Evolutionary conservation across 495 filamentous ascomycete species (phyloP), one percentile per base, ranked within the genome.

Genomic region (Neurospora sp.): DNA sequence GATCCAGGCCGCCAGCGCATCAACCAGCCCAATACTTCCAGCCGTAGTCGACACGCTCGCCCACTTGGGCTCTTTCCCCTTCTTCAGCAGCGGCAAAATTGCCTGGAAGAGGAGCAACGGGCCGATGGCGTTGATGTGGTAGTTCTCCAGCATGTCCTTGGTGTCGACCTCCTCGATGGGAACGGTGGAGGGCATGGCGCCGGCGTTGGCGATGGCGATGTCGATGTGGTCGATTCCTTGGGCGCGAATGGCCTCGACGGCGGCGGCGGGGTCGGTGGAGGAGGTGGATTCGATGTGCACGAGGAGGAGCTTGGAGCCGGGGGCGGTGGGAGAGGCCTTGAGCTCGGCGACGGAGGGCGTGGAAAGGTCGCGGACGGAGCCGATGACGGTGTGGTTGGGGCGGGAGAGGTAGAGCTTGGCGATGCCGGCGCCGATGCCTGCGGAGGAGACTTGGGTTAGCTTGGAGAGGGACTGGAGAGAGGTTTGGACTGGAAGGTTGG

Each of bases 311-410:
- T 70, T 69, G 37, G 74, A 77, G 16, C 75, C 78, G 16, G 41
- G 18, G 6, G 70, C 72, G 2, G 37, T 12, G n/a, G 74, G 23
- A 14, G 71, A 72, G 20, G 66, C 70, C 27, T 76, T 70, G 41
- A 82, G 72, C 40, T 75, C 72, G 10, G 69, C 39, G 14, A 76
- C 75, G 46, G 73, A 27, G 10, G 72, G 44, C 16, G 73, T 46
- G 18, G 69, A 66, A 10, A 72, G 42, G 40, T 77, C 54, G 14
- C 78, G 78, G 23, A 79, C 70, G 74, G 69, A 77, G 9, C 77
- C 79, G 40, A 81, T 78, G 2, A 81, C 79, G 70, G 70, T 77
- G 69, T 81, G 76, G 39, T 76, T 73, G 5, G 78, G 76, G 35
- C 77, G 72, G 39, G 74, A 74, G 59, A 81, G 77, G 62, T 78